Conservation (phyloP, 768 basidiomycete genomes). For the Naganishia vaughanmartiniae region DNA sequence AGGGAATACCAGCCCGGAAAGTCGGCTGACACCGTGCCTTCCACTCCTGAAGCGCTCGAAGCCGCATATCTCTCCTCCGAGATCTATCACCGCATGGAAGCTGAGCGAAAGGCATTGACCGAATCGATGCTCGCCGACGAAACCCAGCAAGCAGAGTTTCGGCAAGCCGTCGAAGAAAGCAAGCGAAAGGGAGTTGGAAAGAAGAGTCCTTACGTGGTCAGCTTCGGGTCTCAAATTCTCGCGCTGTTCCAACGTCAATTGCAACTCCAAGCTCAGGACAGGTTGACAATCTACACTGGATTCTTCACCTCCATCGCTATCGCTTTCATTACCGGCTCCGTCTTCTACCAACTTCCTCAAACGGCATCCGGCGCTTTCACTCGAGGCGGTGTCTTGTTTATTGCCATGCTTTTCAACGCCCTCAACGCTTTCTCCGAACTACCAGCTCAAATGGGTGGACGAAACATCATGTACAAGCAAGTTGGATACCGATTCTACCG, state of each 20-base stretch:
- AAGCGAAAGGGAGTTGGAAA: slow-evolving; percentile 74
- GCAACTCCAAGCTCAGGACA: slow-evolving; percentile 66
- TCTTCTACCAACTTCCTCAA: slow-evolving; percentile 69
- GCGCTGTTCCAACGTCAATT: slow-evolving; percentile 72
- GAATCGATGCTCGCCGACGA: slow-evolving; percentile 60
- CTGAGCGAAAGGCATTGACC: slow-evolving; percentile 59
- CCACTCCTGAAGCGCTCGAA: slow-evolving; percentile 68
- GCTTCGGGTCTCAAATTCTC: slow-evolving; percentile 69
- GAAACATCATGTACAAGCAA: slow-evolving; percentile 61
- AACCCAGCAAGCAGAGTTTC: slow-evolving; percentile 66
- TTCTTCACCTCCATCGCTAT: slow-evolving; percentile 52
- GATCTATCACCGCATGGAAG: slow-evolving; percentile 55
- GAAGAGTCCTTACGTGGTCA: slow-evolving; percentile 76
- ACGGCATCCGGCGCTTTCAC: slow-evolving; percentile 82
- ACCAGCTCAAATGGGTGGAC: slow-evolving; percentile 69
- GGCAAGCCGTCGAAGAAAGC: slow-evolving; percentile 70
- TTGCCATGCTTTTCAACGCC: slow-evolving; percentile 54
- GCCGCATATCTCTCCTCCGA: slow-evolving; percentile 61
- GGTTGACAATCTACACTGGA: slow-evolving; percentile 72
- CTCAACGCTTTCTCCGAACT: slow-evolving; percentile 54
- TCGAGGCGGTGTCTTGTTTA: slow-evolving; percentile 76
- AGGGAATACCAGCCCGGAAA: slow-evolving; percentile 68
- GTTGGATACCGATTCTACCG: slow-evolving; percentile 55
- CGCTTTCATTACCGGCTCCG: slow-evolving; percentile 67
- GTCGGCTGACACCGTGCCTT: slow-evolving; percentile 62